Evolutionary conservation across 768 basidiomycete genomes (phyloP), one percentile per base, ranked within the genome.

Genomic region (Serendipita sp.): DNA sequence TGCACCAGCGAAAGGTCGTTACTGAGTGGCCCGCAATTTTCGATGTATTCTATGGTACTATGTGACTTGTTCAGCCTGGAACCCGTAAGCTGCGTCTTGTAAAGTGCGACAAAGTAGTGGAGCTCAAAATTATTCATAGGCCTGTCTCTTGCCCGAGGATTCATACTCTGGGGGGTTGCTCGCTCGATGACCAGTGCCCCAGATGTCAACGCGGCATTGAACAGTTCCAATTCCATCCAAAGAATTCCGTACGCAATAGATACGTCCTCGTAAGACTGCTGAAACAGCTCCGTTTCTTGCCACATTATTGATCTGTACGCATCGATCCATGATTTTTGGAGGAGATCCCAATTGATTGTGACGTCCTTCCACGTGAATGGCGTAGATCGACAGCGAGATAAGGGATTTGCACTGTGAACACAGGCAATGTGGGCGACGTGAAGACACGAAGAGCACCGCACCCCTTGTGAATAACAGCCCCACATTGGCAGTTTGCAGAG

Each of bases 401-500:
- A 65, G 1, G 68, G 68, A 3, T 53, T 63, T 28, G 71, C 65
- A 18, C 60, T 62, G 5, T 67, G 45, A 15, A 73, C 58, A 71
- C 88, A 92, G 15, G 73, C 65, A 3, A 75, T 65, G 73, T 90
- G 89, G 13, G 79, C 77, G 64, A 88, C 83, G 24, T 79, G 75
- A 38, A 77, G 77, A 73, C 90, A 93, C 2, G 75, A 73, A 30
- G 71, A 70, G 70, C 90, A 93, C 60, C 79, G 81, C 24, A 86
- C 69, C 2, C 82, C 86, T 72, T 92, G 89, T 41, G 73, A 73
- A 13, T 76, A 73, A 56, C 75, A 77, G 2, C 89, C 90, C 89
- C 89, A 92, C 10, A 92, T 76, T 1, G 90, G 90, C 47, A 78
- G 73, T 18, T 73, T 77, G 71, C 90, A 93, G 3, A 78, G 70